Evolutionary conservation across 108 stramenopile genomes (phyloP), one percentile per base, ranked within the genome.

Genomic region (Conticribra guillardii): DNA sequence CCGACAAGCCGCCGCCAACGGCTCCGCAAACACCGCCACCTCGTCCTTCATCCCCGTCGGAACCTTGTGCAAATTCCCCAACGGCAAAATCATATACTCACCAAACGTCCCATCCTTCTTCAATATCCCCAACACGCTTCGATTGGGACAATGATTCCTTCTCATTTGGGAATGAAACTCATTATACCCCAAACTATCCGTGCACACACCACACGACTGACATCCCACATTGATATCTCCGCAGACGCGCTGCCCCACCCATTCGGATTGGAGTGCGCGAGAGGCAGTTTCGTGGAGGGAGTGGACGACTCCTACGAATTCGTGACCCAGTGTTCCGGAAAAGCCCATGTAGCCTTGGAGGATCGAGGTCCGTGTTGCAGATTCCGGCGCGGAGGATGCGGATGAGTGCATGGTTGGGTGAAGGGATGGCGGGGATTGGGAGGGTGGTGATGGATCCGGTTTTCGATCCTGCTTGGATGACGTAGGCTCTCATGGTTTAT

Each of bases 1-100:
- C n/a, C 88, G 78, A 79, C 85, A 89, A 1, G 91, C 91, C 3
- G 91, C 91, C 4, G 91, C 91, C 60, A 92, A 72, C 26, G 91
- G 88, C 69, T 89, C 90, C 0, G 85, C 76, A 79, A 92, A 92
- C 19, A 92, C 90, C 28, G 90, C 88, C 1, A 74, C 80, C 60
- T 78, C 81, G 60, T 92, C 84, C 0, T 79, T 33, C 23, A 91
- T 57, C 16, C 62, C 17, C 4, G 77, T 66, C 11, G 84, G 85
- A 54, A 91, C 90, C 33, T 55, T 47, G 64, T 91, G 86, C 24
- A 91, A 70, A 72, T 91, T 91, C n/a, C 55, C 15, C 0, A 88
- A 51, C 2, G 90, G 90, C 16, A 89, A 53, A 0, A 84, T 80
- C 74, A 89, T 73, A 47, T 87, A 91, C 50, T 91, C 88, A 2